A percentile compares a stretch with the other conserved stretches of the same genome.
phyloP scores from a whole-genome alignment of 257 asterid species.

The Solanum commersonii region DNA sequence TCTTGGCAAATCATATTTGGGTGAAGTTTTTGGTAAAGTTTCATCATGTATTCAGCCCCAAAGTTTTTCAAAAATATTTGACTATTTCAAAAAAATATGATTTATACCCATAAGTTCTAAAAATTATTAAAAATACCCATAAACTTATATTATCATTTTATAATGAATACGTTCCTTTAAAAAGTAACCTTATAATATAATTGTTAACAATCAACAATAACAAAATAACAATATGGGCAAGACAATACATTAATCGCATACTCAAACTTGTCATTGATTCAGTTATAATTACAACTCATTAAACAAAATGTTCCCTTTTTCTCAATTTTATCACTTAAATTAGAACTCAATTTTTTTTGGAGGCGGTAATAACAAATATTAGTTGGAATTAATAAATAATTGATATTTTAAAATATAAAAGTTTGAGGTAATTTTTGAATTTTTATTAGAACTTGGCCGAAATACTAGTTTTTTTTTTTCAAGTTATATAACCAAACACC shows the following conservation, averaged over 20 bases:
- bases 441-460: too few species aligned
- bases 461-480: too few species aligned
- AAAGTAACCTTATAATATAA: not conserved
- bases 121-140: too few species aligned
- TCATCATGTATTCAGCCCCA: not conserved
- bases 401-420: too few species aligned
- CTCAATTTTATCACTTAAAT: not conserved
- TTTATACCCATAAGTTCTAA: not conserved
- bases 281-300: not conserved
- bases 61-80: too few species aligned
- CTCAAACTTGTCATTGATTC: too few species aligned
- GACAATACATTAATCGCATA: too few species aligned
- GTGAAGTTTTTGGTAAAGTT: not conserved
- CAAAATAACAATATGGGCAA: not conserved
- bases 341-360: not conserved
- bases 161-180: not conserved
- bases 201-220: not conserved
- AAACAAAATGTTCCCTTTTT: too few species aligned
- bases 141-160: too few species aligned
- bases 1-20: not conserved
- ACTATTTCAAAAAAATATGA: too few species aligned
- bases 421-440: too few species aligned
- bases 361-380: not conserved
- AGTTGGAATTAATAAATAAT: not conserved
- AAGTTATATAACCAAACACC: not conserved